Evolutionary conservation across 805 yeast genomes (phyloP), one percentile per base, ranked within the genome.

Genomic region (Lipomyces kockii): DNA sequence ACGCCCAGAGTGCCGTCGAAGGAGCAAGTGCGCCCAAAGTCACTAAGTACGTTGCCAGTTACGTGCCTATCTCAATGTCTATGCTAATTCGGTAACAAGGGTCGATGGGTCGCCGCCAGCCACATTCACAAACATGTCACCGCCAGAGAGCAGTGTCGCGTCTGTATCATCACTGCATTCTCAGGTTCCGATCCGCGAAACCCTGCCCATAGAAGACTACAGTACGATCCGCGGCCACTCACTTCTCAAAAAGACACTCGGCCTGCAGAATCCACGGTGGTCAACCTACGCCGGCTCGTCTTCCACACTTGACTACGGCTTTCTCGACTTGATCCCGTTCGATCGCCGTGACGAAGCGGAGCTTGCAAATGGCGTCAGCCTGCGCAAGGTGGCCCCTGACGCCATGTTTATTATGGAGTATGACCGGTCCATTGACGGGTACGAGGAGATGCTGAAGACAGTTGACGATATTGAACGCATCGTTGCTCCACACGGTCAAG

Each of bases 401-500:
- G 88, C 88, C 8, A 91, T 90, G 77, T 94, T 94, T 75, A 83
- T 91, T 20, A 79, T 94, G 37, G 74, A 79, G n/a, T 84, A 91
- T 70, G 98, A 94, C 75, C 89, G 87, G 75, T 85, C 91, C 25
- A 89, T 88, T 59, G 88, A 86, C 61, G 82, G 89, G 14, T 88
- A 88, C 72, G 84, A 85, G 69, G 82, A 84, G 54, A 87, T 93
- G 79, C 90, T 91, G 59, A 84, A 85, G 67, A 92, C 89, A 69
- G 89, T 91, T 9, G 97, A 94, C 75, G 84, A 88, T 32, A 91
- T 94, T 7, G 98, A 94, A 76, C 83, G 86, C 70, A 83, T 91
- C 60, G 91, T 94, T 22, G 89, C 94, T n/a, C 98, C 99, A 0
- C 92, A 92, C 78, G 98, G 98, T 1, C 90, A 88, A 70, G 85